Conservation (phyloP, 2,329 filamentous ascomycete species). For the Aureobasidium sp. region DNA sequence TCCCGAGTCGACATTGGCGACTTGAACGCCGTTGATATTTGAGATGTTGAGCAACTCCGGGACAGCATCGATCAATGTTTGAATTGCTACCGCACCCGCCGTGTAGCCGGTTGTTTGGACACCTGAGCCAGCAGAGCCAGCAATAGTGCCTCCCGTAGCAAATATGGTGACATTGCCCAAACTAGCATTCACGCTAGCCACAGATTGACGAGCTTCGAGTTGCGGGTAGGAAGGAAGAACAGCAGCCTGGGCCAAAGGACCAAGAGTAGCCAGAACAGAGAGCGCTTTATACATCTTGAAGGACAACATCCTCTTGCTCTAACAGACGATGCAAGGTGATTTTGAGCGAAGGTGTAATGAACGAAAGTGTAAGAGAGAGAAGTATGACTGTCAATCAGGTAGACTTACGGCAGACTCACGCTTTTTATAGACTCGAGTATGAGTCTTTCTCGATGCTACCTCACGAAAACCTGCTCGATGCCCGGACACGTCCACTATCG, state of each 20-base stretch:
- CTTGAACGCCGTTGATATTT: conserved; percentile 46
- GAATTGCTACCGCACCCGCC: conserved; percentile 42
- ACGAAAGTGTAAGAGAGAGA: background rate
- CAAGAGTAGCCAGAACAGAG: background rate
- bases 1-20: conserved; percentile 31
- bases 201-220: background rate
- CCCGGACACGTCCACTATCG: conserved; percentile 1
- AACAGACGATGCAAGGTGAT: background rate
- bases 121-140: conserved; percentile 44
- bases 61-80: conserved; percentile 48
- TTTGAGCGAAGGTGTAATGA: background rate
- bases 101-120: conserved; percentile 51
- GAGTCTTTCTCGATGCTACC: background rate
- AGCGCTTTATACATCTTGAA: background rate
- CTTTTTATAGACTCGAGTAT: background rate
- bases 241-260: conserved; percentile 1
- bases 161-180: conserved; percentile 53
- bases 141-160: conserved; percentile 51
- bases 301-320: background rate
- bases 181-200: conserved; percentile 33
- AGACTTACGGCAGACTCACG: background rate
- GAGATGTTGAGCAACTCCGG: conserved; percentile 49
- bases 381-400: background rate
- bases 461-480: background rate
- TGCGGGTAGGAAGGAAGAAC: background rate